Conservation (phyloP, 2,329 filamentous ascomycete genomes). For the Pseudonectria buxi region DNA sequence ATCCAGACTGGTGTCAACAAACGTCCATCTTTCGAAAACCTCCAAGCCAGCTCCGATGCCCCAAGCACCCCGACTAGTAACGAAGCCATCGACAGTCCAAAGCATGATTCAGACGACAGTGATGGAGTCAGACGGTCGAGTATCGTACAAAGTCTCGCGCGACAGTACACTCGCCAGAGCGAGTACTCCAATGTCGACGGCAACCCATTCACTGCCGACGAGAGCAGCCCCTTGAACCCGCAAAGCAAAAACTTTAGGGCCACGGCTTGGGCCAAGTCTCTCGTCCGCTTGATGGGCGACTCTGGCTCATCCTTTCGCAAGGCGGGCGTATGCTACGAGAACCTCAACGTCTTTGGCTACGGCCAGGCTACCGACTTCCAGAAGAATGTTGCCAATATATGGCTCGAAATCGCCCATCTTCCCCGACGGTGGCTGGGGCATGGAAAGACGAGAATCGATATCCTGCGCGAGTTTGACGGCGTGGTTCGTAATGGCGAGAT, state of each 20-base stretch:
- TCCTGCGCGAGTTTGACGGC: conserved; percentile 58
- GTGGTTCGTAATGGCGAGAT: conserved; percentile 62
- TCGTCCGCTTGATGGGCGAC: conserved; percentile 40
- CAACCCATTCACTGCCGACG: background rate
- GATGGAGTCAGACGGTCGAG: background rate
- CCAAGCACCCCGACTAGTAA: too few relatives aligned
- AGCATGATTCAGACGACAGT: background rate
- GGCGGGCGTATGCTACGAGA: conserved; percentile 56
- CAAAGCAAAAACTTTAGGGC: conserved; percentile 35
- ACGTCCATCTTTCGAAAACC: too few relatives aligned
- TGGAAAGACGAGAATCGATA: conserved; percentile 53
- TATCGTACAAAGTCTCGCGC: background rate
- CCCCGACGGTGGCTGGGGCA: conserved; percentile 45
- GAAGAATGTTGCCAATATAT: conserved; percentile 54
- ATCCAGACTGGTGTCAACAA: too few relatives aligned
- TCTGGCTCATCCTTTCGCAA: conserved; percentile 49
- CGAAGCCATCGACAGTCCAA: conserved; percentile 2
- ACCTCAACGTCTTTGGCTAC: conserved; percentile 61
- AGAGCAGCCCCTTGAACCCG: conserved; percentile 22
- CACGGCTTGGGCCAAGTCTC: conserved; percentile 49
- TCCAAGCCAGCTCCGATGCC: too few relatives aligned
- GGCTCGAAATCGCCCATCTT: conserved; percentile 38
- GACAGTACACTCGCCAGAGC: background rate
- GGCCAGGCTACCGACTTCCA: conserved; percentile 63
- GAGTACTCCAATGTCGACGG: background rate